Conservation (phyloP, 176 grass and related monocot species). For the Aegilops tauschii region DNA sequence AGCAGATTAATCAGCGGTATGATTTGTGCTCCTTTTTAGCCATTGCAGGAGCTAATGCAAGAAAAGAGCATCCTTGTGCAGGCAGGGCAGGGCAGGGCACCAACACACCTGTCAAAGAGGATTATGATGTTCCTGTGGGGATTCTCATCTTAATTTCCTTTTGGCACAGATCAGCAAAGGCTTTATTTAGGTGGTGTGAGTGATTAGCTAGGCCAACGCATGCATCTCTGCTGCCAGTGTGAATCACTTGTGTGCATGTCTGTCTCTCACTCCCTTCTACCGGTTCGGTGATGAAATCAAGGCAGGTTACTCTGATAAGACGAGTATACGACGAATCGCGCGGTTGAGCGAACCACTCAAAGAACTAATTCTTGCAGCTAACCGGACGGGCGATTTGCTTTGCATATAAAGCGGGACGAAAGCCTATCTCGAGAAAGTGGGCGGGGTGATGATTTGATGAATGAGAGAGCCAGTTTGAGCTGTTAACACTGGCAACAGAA, state of each 20-base stretch:
- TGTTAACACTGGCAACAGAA: background rate
- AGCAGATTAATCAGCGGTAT: background rate
- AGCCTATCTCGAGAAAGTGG: background rate
- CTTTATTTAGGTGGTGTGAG: constrained; percentile 20
- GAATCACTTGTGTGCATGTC: background rate
- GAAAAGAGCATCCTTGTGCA: background rate
- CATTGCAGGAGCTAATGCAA: background rate
- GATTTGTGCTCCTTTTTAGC: background rate
- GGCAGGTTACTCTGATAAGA: background rate
- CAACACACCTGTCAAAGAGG: constrained; percentile 17
- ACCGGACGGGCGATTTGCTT: background rate
- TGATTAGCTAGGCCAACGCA: background rate
- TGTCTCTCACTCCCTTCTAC: background rate
- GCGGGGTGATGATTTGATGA: background rate
- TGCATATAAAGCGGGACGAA: too few relatives aligned
- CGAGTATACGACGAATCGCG: background rate
- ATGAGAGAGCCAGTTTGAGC: background rate
- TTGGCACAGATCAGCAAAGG: constrained; percentile 20
- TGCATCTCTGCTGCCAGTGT: background rate
- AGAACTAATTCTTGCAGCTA: background rate
- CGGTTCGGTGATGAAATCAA: background rate
- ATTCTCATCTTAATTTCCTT: background rate
- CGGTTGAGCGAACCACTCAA: background rate
- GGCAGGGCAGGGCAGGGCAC: background rate
- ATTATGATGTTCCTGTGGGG: constrained; percentile 20